Conservation (phyloP, 805 yeast species). For the Saturnispora serradocipensis region DNA sequence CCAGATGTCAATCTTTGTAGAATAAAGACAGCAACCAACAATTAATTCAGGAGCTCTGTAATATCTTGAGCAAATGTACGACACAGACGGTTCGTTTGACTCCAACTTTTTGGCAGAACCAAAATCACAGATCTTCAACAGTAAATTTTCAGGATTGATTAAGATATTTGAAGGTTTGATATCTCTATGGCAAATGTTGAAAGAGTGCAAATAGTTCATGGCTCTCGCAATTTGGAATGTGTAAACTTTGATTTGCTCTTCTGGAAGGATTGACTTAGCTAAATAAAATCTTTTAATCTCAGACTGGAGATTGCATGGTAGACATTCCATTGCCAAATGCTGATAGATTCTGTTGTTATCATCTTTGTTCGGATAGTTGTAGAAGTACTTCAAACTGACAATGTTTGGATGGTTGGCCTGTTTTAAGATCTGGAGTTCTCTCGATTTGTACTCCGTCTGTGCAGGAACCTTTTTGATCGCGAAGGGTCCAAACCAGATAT, state of each 20-base stretch:
- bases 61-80: constrained; percentile 92
- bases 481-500: constrained; percentile 64
- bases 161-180: constrained; percentile 76
- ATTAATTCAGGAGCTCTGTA: constrained; percentile 95
- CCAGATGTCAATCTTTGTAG: constrained; percentile 94
- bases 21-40: constrained; percentile 79
- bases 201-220: constrained; percentile 72
- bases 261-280: constrained; percentile 52
- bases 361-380: constrained; percentile 52
- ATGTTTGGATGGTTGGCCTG: constrained; percentile 75
- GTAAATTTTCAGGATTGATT: constrained; percentile 60
- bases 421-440: constrained; percentile 71
- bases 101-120: constrained; percentile 79
- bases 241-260: constrained; percentile 67
- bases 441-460: constrained; percentile 74
- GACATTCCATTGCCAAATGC: constrained; percentile 79
- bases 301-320: constrained; percentile 69
- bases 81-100: constrained; percentile 76
- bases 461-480: constrained; percentile 83
- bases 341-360: constrained; percentile 60
- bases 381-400: constrained; percentile 58
- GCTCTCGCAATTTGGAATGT: constrained; percentile 76
- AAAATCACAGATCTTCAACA: constrained; percentile 73
- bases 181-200: constrained; percentile 77
- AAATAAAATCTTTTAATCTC: constrained; percentile 65